phyloP scores from a whole-genome alignment of 1,139 yeast species.

The Kodamaea alishanica region DNA sequence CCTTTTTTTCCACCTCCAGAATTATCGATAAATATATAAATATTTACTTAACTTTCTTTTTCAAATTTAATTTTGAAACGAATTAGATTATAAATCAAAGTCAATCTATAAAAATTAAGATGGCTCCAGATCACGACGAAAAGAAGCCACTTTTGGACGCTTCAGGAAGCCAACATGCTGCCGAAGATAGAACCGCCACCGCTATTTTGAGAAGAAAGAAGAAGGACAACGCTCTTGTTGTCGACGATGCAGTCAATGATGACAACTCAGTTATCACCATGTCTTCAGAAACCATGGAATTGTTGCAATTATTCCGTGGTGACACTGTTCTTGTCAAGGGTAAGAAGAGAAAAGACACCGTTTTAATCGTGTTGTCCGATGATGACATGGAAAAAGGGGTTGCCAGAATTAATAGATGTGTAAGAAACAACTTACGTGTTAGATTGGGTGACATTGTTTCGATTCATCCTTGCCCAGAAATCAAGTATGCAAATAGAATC shows the following conservation, averaged over 20 bases:
- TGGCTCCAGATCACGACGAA: constrained; percentile 28
- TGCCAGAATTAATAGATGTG: constrained; percentile 91
- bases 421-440: constrained; percentile 90
- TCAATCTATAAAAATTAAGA: constrained; percentile 9
- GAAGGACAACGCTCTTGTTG: constrained; percentile 91
- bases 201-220: constrained; percentile 96
- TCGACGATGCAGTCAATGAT: constrained; percentile 96
- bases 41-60: constrained; percentile 2
- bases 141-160: constrained; percentile 45
- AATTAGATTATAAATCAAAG: too few species aligned
- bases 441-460: constrained; percentile 91
- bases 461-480: constrained; percentile 95
- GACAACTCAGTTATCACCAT: constrained; percentile 95
- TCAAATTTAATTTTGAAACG: not conserved
- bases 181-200: constrained; percentile 90
- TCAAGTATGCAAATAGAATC: constrained; percentile 89
- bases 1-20: not conserved
- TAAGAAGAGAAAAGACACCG: constrained; percentile 96
- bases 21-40: not conserved
- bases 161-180: constrained; percentile 35
- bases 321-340: constrained; percentile 97
- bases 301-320: constrained; percentile 92
- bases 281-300: constrained; percentile 94
- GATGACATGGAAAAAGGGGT: constrained; percentile 97
- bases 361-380: constrained; percentile 92